A percentile compares a stretch with the other conserved stretches of the same genome.
Conservation (phyloP, 176 grass and related monocot species). For the Triticum monococcum region DNA sequence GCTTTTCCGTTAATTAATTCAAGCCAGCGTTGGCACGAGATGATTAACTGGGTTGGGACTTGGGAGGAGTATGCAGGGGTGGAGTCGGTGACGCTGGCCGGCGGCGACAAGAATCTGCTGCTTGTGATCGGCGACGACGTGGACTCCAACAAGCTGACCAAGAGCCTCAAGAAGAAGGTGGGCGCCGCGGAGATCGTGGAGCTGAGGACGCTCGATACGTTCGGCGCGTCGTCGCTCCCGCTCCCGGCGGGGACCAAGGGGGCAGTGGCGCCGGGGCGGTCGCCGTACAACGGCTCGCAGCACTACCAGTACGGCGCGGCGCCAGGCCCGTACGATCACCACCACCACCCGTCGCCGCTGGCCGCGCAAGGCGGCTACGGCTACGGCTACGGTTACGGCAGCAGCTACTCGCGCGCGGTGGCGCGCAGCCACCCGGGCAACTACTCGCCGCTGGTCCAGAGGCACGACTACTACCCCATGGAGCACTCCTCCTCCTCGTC, state of each 20-base stretch:
- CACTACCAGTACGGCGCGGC: background rate
- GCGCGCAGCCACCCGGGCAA: slow-evolving; percentile 43
- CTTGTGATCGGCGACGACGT: slow-evolving; percentile 53
- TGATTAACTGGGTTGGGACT: background rate
- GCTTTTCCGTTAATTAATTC: background rate
- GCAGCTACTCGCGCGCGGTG: slow-evolving; percentile 44
- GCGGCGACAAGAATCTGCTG: slow-evolving; percentile 46
- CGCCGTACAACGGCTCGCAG: slow-evolving; percentile 22
- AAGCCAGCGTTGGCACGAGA: background rate
- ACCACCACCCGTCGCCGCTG: slow-evolving; percentile 34
- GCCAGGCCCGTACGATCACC: slow-evolving; percentile 30
- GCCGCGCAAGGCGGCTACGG: background rate
- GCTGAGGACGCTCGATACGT: slow-evolving; percentile 41
- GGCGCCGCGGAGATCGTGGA: slow-evolving; percentile 46
- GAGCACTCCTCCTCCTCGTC: background rate
- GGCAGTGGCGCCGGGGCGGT: background rate
- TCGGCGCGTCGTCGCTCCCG: slow-evolving; percentile 14
- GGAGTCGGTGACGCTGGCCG: slow-evolving; percentile 45
- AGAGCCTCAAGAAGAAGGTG: slow-evolving; percentile 44
- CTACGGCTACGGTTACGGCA: slow-evolving; percentile 23
- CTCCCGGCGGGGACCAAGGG: background rate
- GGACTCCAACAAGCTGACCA: slow-evolving; percentile 46
- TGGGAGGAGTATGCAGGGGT: slow-evolving; percentile 31
- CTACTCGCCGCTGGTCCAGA: slow-evolving; percentile 50
- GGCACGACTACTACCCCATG: slow-evolving; percentile 50